These are phyloP conservation scores for Dictyostelium citrinum DNA, from an alignment of 78 protist species.

Conservation along the genomic window DNA sequence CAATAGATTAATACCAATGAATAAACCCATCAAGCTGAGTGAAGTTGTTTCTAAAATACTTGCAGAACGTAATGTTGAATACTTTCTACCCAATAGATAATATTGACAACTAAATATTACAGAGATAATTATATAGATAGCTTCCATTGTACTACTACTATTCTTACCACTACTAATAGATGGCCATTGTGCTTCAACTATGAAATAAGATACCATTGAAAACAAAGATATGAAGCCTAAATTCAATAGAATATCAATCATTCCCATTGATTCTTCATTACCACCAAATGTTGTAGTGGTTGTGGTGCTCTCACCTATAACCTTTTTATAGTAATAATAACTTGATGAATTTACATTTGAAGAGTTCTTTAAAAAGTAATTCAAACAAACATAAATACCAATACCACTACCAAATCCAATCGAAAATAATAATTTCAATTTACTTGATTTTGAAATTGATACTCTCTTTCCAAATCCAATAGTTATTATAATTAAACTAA, in stretches of 20 bases:
- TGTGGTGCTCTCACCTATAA: neutral
- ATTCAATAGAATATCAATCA: neutral
- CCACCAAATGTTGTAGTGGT: no score
- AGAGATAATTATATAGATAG: neutral
- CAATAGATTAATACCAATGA: neutral
- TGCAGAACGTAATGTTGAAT: neutral
- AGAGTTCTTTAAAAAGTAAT: neutral
- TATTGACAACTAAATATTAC: neutral
- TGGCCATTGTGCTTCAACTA: conserved; percentile 22
- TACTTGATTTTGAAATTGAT: conserved; percentile 14
- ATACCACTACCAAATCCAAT: conserved; percentile 10
- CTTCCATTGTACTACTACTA: neutral
- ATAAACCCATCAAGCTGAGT: neutral
- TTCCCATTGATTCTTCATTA: neutral
- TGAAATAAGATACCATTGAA: neutral
- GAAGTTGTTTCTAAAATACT: neutral
- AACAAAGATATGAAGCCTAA: neutral
- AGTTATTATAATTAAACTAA: neutral
- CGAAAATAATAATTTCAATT: neutral
- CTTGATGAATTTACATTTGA: neutral
- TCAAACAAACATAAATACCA: conserved; percentile 19
- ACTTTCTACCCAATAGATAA: neutral
- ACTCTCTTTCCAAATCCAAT: neutral
- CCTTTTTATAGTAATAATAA: neutral
- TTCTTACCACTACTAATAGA: neutral